Percentiles rank a stretch among this genome's conserved stretches.
Conservation (phyloP, 345 rosid genomes). For the Linum usitatissimum region DNA sequence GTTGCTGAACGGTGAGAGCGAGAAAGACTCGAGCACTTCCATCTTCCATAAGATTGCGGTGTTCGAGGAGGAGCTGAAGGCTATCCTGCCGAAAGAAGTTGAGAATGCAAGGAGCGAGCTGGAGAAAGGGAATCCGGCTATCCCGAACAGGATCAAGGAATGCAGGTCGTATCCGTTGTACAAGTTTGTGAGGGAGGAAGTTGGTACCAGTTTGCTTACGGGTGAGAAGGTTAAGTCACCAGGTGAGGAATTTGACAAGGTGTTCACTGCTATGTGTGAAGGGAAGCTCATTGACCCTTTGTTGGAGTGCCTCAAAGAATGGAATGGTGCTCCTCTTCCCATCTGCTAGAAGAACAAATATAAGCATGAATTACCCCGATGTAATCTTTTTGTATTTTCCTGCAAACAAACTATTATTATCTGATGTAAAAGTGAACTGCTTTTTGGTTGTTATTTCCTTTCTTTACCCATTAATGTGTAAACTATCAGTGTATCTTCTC, state of each 20-base stretch:
- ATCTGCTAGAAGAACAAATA: background rate
- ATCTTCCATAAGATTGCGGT: background rate
- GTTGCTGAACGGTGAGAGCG: background rate
- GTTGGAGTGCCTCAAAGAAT: slow-evolving; percentile 1
- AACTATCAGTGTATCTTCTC: background rate
- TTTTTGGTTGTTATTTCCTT: too few relatives aligned
- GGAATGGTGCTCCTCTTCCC: slow-evolving; percentile 3
- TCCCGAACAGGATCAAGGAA: background rate
- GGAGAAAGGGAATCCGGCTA: background rate
- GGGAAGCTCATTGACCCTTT: slow-evolving; percentile 2
- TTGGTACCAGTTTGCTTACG: background rate
- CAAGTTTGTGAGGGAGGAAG: slow-evolving; percentile 2
- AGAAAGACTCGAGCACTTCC: slow-evolving; percentile 1
- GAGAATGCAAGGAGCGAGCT: background rate
- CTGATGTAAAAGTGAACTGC: background rate
- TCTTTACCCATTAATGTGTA: background rate
- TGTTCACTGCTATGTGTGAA: background rate
- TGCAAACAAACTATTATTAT: background rate
- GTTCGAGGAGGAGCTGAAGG: slow-evolving; percentile 1
- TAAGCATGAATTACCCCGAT: background rate
- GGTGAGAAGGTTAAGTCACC: slow-evolving; percentile 1
- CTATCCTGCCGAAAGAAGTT: slow-evolving; percentile 1
- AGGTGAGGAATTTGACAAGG: slow-evolving; percentile 1
- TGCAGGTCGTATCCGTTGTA: slow-evolving; percentile 5
- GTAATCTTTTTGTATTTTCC: background rate